phyloP scores from a whole-genome alignment of 1,284 basidiomycete genomes.

The Pseudozyma sp. region DNA sequence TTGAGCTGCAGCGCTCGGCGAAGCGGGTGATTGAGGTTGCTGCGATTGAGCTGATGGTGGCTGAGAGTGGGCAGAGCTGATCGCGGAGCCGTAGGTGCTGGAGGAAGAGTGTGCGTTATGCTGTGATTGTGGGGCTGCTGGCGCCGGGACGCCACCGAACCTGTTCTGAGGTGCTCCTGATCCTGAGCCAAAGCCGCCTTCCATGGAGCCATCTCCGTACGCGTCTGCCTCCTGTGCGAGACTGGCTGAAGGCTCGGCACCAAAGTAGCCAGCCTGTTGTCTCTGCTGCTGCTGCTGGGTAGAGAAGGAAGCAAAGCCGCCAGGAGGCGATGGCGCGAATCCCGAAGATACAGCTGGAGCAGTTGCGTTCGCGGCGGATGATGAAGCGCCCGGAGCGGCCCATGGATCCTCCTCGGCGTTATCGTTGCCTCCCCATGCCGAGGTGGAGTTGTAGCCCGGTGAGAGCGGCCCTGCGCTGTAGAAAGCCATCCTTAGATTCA shows the following conservation, averaged over 20 bases:
- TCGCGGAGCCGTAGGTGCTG: constrained; percentile 28
- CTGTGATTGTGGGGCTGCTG: constrained; percentile 9
- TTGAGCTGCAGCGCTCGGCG: constrained; percentile 1
- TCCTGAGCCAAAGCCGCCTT: constrained; percentile 16
- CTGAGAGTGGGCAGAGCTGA: constrained; percentile 23
- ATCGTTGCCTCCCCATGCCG: constrained; percentile 51
- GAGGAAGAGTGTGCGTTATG: constrained; percentile 30
- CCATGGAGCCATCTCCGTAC: constrained; percentile 11
- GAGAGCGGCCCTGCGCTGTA: constrained; percentile 50
- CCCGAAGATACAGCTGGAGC: constrained; percentile 12
- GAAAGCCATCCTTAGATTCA: constrained; percentile 32
- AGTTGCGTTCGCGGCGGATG: constrained; percentile 13
- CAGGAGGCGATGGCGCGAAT: constrained; percentile 27
- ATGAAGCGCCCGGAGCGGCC: constrained; percentile 38
- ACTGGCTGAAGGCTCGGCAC: background rate
- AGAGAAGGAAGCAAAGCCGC: constrained; percentile 31
- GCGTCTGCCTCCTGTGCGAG: constrained; percentile 33
- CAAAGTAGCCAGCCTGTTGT: constrained; percentile 29
- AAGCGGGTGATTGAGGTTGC: constrained; percentile 7
- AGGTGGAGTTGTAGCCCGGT: constrained; percentile 46
- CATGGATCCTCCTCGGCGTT: constrained; percentile 51
- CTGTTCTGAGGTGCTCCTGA: background rate
- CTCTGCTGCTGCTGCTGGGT: constrained; percentile 28
- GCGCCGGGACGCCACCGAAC: constrained; percentile 4
- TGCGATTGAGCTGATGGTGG: constrained; percentile 1